Evolutionary conservation across 768 basidiomycete species (phyloP).

Genomic region (Inosperma sp.): DNA sequence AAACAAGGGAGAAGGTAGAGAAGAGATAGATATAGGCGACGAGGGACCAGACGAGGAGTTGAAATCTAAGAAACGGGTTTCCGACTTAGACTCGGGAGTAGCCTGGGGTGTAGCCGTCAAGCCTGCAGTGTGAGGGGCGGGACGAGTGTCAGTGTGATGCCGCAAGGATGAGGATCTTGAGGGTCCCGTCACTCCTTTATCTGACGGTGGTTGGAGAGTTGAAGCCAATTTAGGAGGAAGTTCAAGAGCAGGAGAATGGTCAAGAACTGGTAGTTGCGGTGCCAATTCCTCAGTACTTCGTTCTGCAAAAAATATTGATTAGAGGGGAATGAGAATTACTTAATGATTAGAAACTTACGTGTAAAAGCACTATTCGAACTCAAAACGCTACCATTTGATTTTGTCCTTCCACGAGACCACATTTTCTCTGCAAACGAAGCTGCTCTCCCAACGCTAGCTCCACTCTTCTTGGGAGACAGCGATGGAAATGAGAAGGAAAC

Average conservation of each 20-base stretch:
- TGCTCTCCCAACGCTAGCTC: slow-evolving; percentile 41
- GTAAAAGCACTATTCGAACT: slow-evolving; percentile 33
- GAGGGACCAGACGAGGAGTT: slow-evolving; percentile 27
- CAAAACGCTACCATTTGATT: slow-evolving; percentile 44
- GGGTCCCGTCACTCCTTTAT: too few relatives aligned
- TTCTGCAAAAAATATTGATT: background rate
- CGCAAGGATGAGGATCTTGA: too few relatives aligned
- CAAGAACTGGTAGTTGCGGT: slow-evolving; percentile 10
- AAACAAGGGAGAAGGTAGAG: slow-evolving; percentile 45
- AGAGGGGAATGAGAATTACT: background rate
- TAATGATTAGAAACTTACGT: slow-evolving; percentile 32
- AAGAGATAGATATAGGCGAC: slow-evolving; percentile 46
- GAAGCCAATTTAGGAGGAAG: slow-evolving; percentile 11
- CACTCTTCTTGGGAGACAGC: slow-evolving; percentile 49
- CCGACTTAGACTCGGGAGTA: too few relatives aligned
- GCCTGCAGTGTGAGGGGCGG: too few relatives aligned
- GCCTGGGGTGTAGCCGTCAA: too few relatives aligned
- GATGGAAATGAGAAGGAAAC: slow-evolving; percentile 44
- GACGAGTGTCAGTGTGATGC: too few relatives aligned
- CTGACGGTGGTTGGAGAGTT: background rate
- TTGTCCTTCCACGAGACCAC: slow-evolving; percentile 50
- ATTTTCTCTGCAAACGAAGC: slow-evolving; percentile 60
- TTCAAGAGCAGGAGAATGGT: slow-evolving; percentile 14
- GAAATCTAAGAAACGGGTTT: slow-evolving; percentile 15
- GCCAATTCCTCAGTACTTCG: slow-evolving; percentile 11